A percentile compares a stretch with the other conserved stretches of the same genome.
Evolutionary conservation across 352 stramenopile genomes (phyloP).

Genomic region (Phytophthora fragariaefolia): DNA sequence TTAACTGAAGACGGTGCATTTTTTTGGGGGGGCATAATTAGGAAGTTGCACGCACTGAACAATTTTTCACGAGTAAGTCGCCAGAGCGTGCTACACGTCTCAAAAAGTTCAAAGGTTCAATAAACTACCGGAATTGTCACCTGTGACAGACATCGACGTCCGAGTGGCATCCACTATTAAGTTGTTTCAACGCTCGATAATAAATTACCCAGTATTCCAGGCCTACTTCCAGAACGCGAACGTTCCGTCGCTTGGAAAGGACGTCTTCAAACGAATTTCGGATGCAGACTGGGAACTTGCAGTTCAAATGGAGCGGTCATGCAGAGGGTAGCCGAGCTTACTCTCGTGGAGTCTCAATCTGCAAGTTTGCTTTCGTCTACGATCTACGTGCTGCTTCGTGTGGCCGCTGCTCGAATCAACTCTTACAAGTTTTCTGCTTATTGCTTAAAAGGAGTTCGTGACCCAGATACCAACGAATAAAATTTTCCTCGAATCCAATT

Average conservation of each 20-base stretch:
- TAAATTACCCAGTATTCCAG: too few species aligned
- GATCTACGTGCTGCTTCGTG: slow-evolving; percentile 6
- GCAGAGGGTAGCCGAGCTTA: not conserved
- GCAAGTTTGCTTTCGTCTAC: slow-evolving; percentile 1
- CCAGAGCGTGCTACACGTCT: too few species aligned
- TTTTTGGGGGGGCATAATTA: slow-evolving; percentile 1
- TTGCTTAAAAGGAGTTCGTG: not conserved
- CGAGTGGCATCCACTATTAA: too few species aligned
- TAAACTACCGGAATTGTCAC: too few species aligned
- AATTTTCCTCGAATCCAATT: not conserved
- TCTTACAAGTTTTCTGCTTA: slow-evolving; percentile 3
- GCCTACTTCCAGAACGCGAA: too few species aligned
- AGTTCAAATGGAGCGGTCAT: not conserved
- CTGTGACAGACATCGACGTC: too few species aligned
- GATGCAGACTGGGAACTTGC: not conserved
- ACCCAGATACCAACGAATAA: not conserved
- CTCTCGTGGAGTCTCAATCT: slow-evolving; percentile 9
- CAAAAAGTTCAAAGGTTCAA: too few species aligned
- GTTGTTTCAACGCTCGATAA: too few species aligned
- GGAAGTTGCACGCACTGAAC: slow-evolving; percentile 9
- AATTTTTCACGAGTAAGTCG: slow-evolving; percentile 18
- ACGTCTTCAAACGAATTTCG: too few species aligned
- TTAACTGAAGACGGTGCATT: slow-evolving; percentile 1
- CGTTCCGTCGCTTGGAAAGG: too few species aligned
- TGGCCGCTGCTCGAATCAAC: too few species aligned